Conservation (phyloP, 495 filamentous ascomycete genomes). For the Hypoxylon fragiforme region DNA sequence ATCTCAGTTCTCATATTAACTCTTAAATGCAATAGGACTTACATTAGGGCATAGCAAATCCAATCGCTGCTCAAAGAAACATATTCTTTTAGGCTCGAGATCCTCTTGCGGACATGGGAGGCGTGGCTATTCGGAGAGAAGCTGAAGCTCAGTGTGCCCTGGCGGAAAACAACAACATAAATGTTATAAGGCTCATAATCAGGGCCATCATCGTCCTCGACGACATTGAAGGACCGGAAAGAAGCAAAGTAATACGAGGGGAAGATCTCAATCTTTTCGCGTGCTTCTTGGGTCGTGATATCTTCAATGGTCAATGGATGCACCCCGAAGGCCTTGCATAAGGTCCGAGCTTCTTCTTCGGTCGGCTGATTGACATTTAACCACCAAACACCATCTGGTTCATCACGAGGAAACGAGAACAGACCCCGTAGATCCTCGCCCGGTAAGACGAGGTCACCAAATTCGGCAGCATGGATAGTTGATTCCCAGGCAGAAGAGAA, state of each 20-base stretch:
- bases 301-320: conserved; percentile 95
- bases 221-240: conserved; percentile 83
- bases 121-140: conserved; percentile 84
- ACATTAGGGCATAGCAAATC: conserved; percentile 99
- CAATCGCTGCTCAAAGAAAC: conserved; percentile 91
- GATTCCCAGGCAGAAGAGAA: conserved; percentile 93
- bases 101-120: conserved; percentile 84
- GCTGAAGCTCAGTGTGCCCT: conserved; percentile 92
- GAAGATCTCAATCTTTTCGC: conserved; percentile 98
- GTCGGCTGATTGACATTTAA: conserved; percentile 89
- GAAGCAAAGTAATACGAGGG: conserved; percentile 96
- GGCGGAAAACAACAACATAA: conserved; percentile 95
- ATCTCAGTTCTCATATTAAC: not conserved
- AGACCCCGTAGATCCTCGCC: conserved; percentile 87
- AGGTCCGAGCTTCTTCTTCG: conserved; percentile 82
- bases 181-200: conserved; percentile 93
- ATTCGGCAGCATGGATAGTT: conserved; percentile 84
- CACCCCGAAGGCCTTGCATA: conserved; percentile 88
- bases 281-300: conserved; percentile 88
- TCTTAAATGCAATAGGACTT: conserved; percentile 40
- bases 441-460: conserved; percentile 84
- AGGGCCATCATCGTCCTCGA: conserved; percentile 68
- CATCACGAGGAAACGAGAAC: conserved; percentile 72
- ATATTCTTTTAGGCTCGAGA: conserved; percentile 90
- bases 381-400: conserved; percentile 87